A percentile compares a stretch with the other conserved stretches of the same genome.
Conservation (phyloP, 176 grass and related monocot genomes). For the Microstegium vimineum region DNA sequence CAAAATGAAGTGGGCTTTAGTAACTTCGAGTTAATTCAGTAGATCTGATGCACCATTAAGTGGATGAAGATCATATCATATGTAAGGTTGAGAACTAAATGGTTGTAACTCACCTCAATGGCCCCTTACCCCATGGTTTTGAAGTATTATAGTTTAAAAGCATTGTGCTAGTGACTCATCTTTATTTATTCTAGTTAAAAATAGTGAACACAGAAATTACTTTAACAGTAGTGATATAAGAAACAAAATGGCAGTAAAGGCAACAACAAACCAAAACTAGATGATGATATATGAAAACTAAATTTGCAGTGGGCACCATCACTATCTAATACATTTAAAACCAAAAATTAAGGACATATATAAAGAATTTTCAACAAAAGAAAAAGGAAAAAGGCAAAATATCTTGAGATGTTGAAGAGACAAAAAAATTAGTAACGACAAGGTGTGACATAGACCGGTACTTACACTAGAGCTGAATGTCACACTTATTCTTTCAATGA, state of each 20-base stretch:
- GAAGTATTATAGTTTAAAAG: not conserved
- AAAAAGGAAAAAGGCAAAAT: not conserved
- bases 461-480: constrained; percentile 99
- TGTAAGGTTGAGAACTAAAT: not conserved
- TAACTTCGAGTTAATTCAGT: not conserved
- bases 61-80: not conserved
- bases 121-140: not conserved
- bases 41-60: not conserved
- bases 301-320: not conserved
- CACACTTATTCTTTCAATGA: constrained; percentile 99
- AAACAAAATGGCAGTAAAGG: not conserved
- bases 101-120: not conserved
- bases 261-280: not conserved
- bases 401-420: not conserved
- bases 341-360: not conserved
- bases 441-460: not conserved
- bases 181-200: not conserved
- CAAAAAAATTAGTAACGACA: not conserved
- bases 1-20: not conserved
- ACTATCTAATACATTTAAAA: not conserved
- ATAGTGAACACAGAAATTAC: not conserved
- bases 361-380: not conserved
- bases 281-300: constrained; percentile 9
- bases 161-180: not conserved
- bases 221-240: not conserved